Evolutionary conservation across 2,329 filamentous ascomycete species (phyloP).

Genomic region (Aureobasidium sp.): DNA sequence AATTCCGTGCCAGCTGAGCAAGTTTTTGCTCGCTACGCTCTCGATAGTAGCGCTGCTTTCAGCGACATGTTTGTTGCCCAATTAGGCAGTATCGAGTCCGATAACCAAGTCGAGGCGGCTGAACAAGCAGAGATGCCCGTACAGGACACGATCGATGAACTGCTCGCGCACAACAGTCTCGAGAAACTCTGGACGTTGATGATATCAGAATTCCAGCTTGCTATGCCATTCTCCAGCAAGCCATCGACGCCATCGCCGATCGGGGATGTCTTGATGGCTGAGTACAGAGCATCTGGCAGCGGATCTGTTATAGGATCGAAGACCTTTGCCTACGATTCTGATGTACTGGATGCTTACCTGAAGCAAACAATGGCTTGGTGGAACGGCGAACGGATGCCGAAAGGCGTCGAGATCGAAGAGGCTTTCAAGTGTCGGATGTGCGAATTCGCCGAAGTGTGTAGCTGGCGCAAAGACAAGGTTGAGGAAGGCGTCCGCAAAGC

Average conservation of each 20-base stretch:
- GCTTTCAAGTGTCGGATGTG: constrained; percentile 83
- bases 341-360: constrained; percentile 60
- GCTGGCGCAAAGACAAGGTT: constrained; percentile 68
- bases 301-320: constrained; percentile 51
- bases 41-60: constrained; percentile 61
- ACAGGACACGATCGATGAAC: constrained; percentile 42
- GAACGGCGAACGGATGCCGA: constrained; percentile 65
- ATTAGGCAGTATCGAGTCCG: constrained; percentile 60
- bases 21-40: constrained; percentile 64
- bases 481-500: constrained; percentile 43
- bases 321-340: constrained; percentile 59
- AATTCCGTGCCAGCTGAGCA: constrained; percentile 61
- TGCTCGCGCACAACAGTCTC: constrained; percentile 54
- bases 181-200: constrained; percentile 55
- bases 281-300: constrained; percentile 44
- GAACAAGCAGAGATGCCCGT: constrained; percentile 32
- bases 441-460: constrained; percentile 72
- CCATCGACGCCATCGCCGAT: constrained; percentile 46
- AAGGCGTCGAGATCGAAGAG: constrained; percentile 74
- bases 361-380: constrained; percentile 75
- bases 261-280: constrained; percentile 51
- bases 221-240: constrained; percentile 35
- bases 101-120: constrained; percentile 27
- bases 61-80: constrained; percentile 74
- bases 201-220: constrained; percentile 50